phyloP scores from a whole-genome alignment of 2,329 filamentous ascomycete genomes.

The Curvularia hawaiiensis region DNA sequence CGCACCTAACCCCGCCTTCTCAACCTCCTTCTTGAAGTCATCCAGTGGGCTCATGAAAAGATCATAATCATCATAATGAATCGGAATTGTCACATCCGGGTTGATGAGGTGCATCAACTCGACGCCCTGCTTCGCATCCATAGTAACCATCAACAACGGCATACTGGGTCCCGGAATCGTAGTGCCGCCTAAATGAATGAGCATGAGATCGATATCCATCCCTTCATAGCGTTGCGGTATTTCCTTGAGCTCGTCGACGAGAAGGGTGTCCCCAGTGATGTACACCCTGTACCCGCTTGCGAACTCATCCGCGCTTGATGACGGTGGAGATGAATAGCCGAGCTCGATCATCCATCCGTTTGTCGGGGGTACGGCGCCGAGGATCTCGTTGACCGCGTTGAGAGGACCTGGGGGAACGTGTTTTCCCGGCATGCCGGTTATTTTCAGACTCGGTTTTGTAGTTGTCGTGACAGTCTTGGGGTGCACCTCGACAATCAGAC shows the following conservation, averaged over 20 bases:
- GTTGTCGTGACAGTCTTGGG: slow-evolving; percentile 7
- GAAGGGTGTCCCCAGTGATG: slow-evolving; percentile 69
- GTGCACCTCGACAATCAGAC: slow-evolving; percentile 53
- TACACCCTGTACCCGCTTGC: slow-evolving; percentile 64
- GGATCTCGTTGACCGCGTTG: slow-evolving; percentile 53
- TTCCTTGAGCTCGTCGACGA: slow-evolving; percentile 65
- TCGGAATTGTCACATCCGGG: slow-evolving; percentile 67
- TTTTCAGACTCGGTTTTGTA: slow-evolving; percentile 55
- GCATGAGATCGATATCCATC: slow-evolving; percentile 67
- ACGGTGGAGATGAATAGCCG: slow-evolving; percentile 50
- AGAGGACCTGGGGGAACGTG: slow-evolving; percentile 59
- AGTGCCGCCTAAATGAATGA: slow-evolving; percentile 69
- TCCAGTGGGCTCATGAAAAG: slow-evolving; percentile 63
- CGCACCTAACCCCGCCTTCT: slow-evolving; percentile 56
- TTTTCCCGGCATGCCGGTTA: slow-evolving; percentile 69
- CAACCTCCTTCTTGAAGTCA: slow-evolving; percentile 64
- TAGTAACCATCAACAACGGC: slow-evolving; percentile 53
- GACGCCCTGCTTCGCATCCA: slow-evolving; percentile 69
- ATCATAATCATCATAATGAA: slow-evolving; percentile 51
- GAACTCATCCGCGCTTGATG: slow-evolving; percentile 36
- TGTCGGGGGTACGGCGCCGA: slow-evolving; percentile 64
- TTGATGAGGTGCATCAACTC: slow-evolving; percentile 64
- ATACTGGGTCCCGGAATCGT: slow-evolving; percentile 65
- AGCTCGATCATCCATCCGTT: slow-evolving; percentile 72
- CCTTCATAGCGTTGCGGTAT: slow-evolving; percentile 62